Evolutionary conservation across 352 stramenopile species (phyloP).

Genomic region (Blastocystis sp.): DNA sequence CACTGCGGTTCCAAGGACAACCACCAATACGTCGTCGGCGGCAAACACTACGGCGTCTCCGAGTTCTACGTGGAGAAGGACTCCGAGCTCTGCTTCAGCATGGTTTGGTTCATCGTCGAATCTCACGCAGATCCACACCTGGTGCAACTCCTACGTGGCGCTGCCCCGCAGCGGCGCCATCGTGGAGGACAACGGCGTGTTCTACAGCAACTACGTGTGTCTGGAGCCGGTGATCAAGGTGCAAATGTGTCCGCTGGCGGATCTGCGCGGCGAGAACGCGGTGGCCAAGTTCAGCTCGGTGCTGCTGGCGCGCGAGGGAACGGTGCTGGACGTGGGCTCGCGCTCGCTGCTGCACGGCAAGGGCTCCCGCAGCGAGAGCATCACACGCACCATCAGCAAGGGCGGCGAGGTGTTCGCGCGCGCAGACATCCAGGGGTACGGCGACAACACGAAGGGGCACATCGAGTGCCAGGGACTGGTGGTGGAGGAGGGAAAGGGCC

Average conservation of each 20-base stretch:
- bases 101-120: not conserved
- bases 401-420: constrained; percentile 40
- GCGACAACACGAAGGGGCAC: constrained; percentile 51
- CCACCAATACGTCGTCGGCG: constrained; percentile 21
- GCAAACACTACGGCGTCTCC: constrained; percentile 45
- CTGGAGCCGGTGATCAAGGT: constrained; percentile 45
- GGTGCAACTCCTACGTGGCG: constrained; percentile 45
- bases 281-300: constrained; percentile 50
- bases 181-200: constrained; percentile 54
- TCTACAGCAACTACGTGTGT: constrained; percentile 57
- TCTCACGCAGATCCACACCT: constrained; percentile 22
- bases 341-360: constrained; percentile 25
- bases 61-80: constrained; percentile 56
- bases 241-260: constrained; percentile 47
- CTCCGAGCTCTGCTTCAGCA: constrained; percentile 41
- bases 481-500: constrained; percentile 49
- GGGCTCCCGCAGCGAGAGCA: constrained; percentile 41
- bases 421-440: constrained; percentile 46
- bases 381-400: constrained; percentile 55
- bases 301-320: constrained; percentile 49
- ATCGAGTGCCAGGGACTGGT: constrained; percentile 57
- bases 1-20: not conserved
- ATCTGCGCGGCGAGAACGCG: constrained; percentile 28
- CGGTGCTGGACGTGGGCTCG: constrained; percentile 24
- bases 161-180: constrained; percentile 29